These are phyloP conservation scores for Ceratocystis cubensis DNA, from an alignment of 2,329 filamentous ascomycete species.

Conservation along the genomic window DNA sequence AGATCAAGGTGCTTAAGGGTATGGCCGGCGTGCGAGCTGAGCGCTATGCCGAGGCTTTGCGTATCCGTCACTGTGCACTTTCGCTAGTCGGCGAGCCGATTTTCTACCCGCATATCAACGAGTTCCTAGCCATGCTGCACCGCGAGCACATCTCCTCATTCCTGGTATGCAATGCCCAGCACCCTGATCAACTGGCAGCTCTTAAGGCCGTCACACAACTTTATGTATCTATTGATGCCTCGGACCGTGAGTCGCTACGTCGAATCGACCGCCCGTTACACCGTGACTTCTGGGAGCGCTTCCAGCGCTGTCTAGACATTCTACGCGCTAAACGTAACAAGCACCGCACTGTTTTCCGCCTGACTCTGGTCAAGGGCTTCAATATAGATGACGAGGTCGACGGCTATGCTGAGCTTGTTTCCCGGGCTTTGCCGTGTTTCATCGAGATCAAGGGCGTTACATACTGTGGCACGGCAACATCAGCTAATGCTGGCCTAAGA, in stretches of 20 bases:
- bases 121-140: conserved; percentile 75
- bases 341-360: conserved; percentile 85
- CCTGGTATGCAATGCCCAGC: conserved; percentile 92
- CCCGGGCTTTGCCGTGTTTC: conserved; percentile 76
- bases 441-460: conserved; percentile 95
- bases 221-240: conserved; percentile 92
- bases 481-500: conserved; percentile 72
- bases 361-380: conserved; percentile 95
- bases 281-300: conserved; percentile 94
- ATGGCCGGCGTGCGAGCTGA: conserved; percentile 87
- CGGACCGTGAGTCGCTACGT: conserved; percentile 73
- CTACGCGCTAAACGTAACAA: conserved; percentile 68
- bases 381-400: conserved; percentile 88
- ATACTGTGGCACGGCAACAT: conserved; percentile 84
- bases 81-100: conserved; percentile 94
- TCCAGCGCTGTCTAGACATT: conserved; percentile 82
- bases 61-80: conserved; percentile 83
- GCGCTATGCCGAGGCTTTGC: conserved; percentile 83
- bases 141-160: conserved; percentile 80
- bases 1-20: conserved; percentile 93
- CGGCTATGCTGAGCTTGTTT: conserved; percentile 81
- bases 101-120: conserved; percentile 96
- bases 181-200: conserved; percentile 75
- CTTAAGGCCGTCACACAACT: conserved; percentile 83
- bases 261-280: conserved; percentile 87